Percentiles rank a stretch among this genome's conserved stretches.
phyloP scores from a whole-genome alignment of 78 protist genomes.

The Chrysochromulina parva region DNA sequence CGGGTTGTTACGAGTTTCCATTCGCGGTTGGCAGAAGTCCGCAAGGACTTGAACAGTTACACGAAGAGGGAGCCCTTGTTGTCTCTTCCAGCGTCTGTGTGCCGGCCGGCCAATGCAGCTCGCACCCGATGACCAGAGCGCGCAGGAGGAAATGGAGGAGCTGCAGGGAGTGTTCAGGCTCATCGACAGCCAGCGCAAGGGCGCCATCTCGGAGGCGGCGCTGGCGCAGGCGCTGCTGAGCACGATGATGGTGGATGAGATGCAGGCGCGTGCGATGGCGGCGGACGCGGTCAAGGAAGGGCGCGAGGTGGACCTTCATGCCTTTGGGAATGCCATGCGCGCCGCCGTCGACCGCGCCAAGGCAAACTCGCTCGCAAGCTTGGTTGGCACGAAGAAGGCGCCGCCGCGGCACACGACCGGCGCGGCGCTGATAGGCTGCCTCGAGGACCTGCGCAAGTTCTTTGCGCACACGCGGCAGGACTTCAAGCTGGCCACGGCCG shows the following conservation, averaged over 20 bases:
- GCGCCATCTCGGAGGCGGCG: background rate
- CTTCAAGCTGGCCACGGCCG: background rate
- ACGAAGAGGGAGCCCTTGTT: too few relatives aligned
- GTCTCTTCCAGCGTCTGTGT: too few relatives aligned
- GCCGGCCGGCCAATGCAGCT: too few relatives aligned
- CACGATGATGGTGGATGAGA: background rate
- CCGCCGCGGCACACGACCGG: background rate
- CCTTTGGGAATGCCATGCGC: background rate
- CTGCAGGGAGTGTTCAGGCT: background rate
- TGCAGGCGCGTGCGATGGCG: background rate
- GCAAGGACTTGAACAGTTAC: too few relatives aligned
- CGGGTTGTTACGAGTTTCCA: too few relatives aligned
- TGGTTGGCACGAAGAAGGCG: background rate
- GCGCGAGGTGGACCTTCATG: background rate
- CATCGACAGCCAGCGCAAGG: background rate
- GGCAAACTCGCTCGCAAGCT: background rate
- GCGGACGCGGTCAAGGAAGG: background rate
- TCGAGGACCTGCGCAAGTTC: background rate
- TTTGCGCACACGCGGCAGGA: background rate
- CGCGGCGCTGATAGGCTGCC: background rate
- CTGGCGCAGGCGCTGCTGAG: background rate
- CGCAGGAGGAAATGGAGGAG: too few relatives aligned
- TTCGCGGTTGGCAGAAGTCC: too few relatives aligned
- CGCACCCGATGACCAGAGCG: too few relatives aligned
- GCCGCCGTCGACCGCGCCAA: background rate